Evolutionary conservation across 2,329 filamentous ascomycete genomes (phyloP).

Genomic region (Cadophora malorum): DNA sequence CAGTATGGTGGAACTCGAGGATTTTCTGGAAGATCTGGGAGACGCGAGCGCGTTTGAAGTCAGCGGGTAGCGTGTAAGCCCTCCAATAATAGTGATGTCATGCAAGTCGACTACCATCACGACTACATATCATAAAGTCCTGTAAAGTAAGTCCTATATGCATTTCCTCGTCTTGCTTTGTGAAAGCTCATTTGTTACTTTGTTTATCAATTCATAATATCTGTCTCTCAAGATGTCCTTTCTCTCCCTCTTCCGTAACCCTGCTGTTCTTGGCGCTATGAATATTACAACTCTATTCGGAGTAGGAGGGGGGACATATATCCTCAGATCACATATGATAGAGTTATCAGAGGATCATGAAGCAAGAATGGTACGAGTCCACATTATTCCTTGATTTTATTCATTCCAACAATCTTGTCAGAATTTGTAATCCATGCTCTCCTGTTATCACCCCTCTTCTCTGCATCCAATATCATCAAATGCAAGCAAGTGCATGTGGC

Average conservation of each 20-base stretch:
- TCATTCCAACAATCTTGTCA: not conserved
- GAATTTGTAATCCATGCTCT: not conserved
- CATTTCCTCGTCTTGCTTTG: not conserved
- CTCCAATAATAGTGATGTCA: conserved; percentile 13
- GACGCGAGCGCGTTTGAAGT: conserved; percentile 2
- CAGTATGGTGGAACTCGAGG: not conserved
- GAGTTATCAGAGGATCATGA: conserved; percentile 38
- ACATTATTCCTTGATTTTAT: not conserved
- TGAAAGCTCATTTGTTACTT: too few species aligned
- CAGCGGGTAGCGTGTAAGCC: not conserved
- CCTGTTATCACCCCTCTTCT: not conserved
- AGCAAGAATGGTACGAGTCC: conserved; percentile 33
- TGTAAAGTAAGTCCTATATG: not conserved
- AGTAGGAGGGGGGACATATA: conserved; percentile 32
- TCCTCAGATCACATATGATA: conserved; percentile 36
- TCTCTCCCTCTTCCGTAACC: conserved; percentile 33
- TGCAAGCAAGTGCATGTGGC: conserved; percentile 3
- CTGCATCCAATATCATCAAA: conserved; percentile 6
- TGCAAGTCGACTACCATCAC: not conserved
- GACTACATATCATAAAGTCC: not conserved
- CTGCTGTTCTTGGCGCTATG: conserved; percentile 24
- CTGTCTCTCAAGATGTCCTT: conserved; percentile 22
- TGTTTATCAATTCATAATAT: not conserved
- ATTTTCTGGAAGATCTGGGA: not conserved
- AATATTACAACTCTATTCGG: conserved; percentile 32